A percentile compares a stretch with the other conserved stretches of the same genome.
phyloP scores from a whole-genome alignment of 352 stramenopile genomes.

The Peronosclerospora sorghi region DNA sequence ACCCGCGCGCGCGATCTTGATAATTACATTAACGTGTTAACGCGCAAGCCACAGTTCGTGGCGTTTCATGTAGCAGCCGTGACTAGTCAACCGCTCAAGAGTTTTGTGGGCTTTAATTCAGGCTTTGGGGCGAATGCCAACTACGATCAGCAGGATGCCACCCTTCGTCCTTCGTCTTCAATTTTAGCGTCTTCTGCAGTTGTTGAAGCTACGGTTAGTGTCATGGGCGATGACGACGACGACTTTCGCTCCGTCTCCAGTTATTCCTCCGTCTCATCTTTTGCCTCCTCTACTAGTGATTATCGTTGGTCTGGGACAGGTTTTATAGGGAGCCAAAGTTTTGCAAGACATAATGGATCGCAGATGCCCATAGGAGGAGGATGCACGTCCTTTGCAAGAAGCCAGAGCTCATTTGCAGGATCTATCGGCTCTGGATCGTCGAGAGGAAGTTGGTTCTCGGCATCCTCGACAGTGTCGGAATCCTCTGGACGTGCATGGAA shows the following conservation, averaged over 20 bases:
- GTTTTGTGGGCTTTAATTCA: constrained; percentile 61
- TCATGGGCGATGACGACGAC: constrained; percentile 69
- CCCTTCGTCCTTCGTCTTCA: constrained; percentile 50
- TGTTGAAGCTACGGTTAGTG: constrained; percentile 40
- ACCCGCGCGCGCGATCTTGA: constrained; percentile 54
- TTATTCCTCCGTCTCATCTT: constrained; percentile 48
- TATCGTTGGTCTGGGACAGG: constrained; percentile 78
- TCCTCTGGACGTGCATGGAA: constrained; percentile 12
- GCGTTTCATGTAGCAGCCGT: constrained; percentile 65
- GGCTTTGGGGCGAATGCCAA: constrained; percentile 66
- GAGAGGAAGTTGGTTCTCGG: constrained; percentile 57
- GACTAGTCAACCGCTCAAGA: constrained; percentile 69
- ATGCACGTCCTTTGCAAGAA: constrained; percentile 12
- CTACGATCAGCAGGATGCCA: constrained; percentile 49
- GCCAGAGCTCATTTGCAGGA: constrained; percentile 21
- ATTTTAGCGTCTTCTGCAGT: constrained; percentile 39
- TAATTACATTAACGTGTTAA: constrained; percentile 61
- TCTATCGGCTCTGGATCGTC: constrained; percentile 10
- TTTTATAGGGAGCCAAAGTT: constrained; percentile 59
- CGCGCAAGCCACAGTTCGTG: constrained; percentile 48
- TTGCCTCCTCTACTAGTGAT: constrained; percentile 35
- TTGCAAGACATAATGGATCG: constrained; percentile 28
- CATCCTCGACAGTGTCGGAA: constrained; percentile 17
- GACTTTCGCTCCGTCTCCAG: constrained; percentile 70
- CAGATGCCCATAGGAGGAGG: constrained; percentile 4